Evolutionary conservation across 768 basidiomycete species (phyloP), one percentile per base, ranked within the genome.

Genomic region (Lactarius hengduanensis): DNA sequence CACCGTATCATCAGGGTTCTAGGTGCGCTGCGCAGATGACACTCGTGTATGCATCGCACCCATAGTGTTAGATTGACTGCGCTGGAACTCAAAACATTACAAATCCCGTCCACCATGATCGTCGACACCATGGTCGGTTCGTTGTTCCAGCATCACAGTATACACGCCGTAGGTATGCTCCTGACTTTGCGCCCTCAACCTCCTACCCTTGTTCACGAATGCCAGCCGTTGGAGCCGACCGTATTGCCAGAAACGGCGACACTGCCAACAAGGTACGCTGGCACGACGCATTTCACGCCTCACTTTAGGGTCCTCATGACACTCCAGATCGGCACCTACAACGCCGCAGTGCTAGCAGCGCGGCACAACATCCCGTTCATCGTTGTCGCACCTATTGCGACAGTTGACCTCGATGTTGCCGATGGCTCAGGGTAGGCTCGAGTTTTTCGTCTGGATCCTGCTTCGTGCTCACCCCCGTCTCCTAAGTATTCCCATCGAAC

Each of bases 41-140:
- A 38, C 30, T 53, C n/a, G 41, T 63, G 28, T 47, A 34, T 20
- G 5, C 36, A 34, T 22, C 47, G 10, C 6, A 8, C 30, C 22
- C 18, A 62, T 55, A 9, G 15, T 30, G 30, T 61, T 64, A 94
- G 96, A 68, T 81, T 98, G 58, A 98, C 96, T 5, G 90, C 94
- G 2, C 78, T 96, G 61, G 96, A 98, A 73, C 84, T 98, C 30
- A 86, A 92, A 70, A 89, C 89, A 4, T 84, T 98, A 55, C 79
- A 86, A 41, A 90, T 96, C 16, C 91, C 94, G 0, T 90, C 91
- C 4, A 87, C 89, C 5, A 96, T 98, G 94, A 89, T 98, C 57
- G 96, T 95, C 73, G 96, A 98, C 74, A 96, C 93, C 41, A 97
- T 97, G 91, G 92, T 98, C 20, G 96, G 96, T 10, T 96, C 94